Conservation (phyloP, 2,329 filamentous ascomycete species). For the Phialemoniopsis sp. region DNA sequence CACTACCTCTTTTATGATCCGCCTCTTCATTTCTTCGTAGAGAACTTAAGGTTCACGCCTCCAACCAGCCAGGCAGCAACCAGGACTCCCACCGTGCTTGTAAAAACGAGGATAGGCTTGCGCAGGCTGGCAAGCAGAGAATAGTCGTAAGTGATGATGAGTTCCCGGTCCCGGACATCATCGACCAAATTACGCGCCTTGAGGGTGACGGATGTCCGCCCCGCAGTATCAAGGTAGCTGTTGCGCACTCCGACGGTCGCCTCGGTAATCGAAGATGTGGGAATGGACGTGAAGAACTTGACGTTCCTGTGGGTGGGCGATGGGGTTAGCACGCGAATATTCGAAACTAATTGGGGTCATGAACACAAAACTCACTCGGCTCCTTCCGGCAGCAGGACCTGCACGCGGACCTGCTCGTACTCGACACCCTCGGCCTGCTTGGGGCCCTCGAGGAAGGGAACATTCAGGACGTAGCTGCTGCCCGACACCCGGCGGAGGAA, state of each 20-base stretch:
- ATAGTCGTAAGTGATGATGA: slow-evolving; percentile 87
- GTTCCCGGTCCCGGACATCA: slow-evolving; percentile 77
- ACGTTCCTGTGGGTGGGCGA: slow-evolving; percentile 64
- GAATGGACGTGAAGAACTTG: slow-evolving; percentile 70
- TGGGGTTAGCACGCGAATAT: slow-evolving; percentile 21
- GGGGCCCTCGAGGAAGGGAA: slow-evolving; percentile 91
- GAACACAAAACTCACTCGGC: slow-evolving; percentile 59
- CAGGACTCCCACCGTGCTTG: slow-evolving; percentile 71
- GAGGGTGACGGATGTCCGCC: slow-evolving; percentile 77
- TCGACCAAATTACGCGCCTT: slow-evolving; percentile 85
- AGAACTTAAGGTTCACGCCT: slow-evolving; percentile 76
- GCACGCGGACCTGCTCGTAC: slow-evolving; percentile 76
- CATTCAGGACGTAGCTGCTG: slow-evolving; percentile 78
- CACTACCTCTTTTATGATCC: background rate
- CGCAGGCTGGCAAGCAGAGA: slow-evolving; percentile 69
- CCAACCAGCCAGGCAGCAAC: slow-evolving; percentile 70
- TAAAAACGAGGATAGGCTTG: slow-evolving; percentile 82
- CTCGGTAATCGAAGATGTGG: slow-evolving; percentile 55
- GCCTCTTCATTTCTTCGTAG: slow-evolving; percentile 30
- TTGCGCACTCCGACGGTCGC: slow-evolving; percentile 62
- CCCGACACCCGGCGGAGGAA: slow-evolving; percentile 66
- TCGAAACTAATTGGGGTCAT: background rate
- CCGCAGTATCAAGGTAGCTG: slow-evolving; percentile 91
- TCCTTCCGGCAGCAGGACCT: slow-evolving; percentile 86
- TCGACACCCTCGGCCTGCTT: slow-evolving; percentile 80